These are phyloP conservation scores for Annulohypoxylon bovei DNA, from an alignment of 495 filamentous ascomycete genomes.

Conservation along the genomic window DNA sequence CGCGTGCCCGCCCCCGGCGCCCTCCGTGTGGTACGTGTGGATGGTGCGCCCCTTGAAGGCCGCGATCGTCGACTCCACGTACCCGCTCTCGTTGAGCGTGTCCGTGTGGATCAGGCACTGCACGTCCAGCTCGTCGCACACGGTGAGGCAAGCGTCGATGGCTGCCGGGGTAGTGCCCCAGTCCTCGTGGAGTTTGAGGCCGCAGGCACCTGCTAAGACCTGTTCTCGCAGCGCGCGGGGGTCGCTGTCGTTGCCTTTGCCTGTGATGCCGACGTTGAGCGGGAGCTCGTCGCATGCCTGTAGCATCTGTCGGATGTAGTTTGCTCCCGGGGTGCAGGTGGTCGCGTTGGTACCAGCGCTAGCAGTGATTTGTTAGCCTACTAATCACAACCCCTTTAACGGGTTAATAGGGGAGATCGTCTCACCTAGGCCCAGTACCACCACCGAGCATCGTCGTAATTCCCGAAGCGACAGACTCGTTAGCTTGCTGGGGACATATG, in stretches of 20 bases:
- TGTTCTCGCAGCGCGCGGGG: conserved; percentile 79
- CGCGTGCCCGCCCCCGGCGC: conserved; percentile 94
- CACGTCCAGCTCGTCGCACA: conserved; percentile 92
- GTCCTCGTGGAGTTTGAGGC: conserved; percentile 96
- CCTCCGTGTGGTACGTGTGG: conserved; percentile 98
- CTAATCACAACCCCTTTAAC: not conserved
- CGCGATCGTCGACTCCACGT: conserved; percentile 90
- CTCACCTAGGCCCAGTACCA: conserved; percentile 84
- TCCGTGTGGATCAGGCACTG: conserved; percentile 98
- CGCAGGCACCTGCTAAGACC: conserved; percentile 83
- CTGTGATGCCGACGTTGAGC: conserved; percentile 92
- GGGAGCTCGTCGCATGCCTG: conserved; percentile 89
- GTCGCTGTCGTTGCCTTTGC: conserved; percentile 93
- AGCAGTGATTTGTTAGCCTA: conserved; percentile 22
- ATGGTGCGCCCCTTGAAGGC: conserved; percentile 92
- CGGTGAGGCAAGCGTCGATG: conserved; percentile 86
- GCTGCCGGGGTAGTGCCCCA: conserved; percentile 94
- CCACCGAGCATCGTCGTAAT: conserved; percentile 94
- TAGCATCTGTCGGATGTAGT: conserved; percentile 91
- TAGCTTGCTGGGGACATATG: conserved; percentile 94
- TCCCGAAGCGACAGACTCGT: conserved; percentile 86
- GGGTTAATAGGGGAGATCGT: not conserved
- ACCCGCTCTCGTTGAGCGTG: conserved; percentile 96
- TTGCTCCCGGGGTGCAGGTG: conserved; percentile 89
- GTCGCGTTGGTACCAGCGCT: conserved; percentile 95